Evolutionary conservation across 73 alveolate genomes (phyloP), one percentile per base, ranked within the genome.

Genomic region (Halteria grandinella): DNA sequence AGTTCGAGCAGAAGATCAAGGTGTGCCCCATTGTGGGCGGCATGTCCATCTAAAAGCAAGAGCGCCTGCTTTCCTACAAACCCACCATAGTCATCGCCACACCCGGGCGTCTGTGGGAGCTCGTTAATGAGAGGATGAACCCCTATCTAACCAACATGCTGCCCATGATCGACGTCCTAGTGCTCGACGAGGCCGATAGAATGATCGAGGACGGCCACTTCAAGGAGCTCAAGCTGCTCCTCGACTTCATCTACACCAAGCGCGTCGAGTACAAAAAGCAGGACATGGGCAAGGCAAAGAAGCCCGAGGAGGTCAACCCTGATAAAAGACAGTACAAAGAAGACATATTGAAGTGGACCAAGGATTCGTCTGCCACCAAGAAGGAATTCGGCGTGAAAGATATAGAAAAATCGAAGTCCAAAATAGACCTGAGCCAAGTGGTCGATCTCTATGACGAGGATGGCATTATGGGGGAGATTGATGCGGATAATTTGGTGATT

Each of bases 61-160:
- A 89, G 74, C 87, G 98, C 82, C 66, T 92, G 36, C 80, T 96
- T n/a, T 82, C 88, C 49, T 83, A 89, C 37, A 74, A 79, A 53
- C 99, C 99, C 0, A 86, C 93, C 40, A 91, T 96, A 17, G 74
- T 96, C 32, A 86, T 96, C 18, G 99, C 98, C 24, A 96, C 99
- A 4, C 99, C 99, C 0, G 99, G 99, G 39, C 87, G 99, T 75
- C 75, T 95, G 8, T 96, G 99, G 99, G 98, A 96, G 84, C 91
- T 92, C 78, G 73, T 96, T 51, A 95, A 95, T 53, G 92, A 94
- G 63, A 91, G 89, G 64, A 94, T 89, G 59, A 76, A 92, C 29
- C 93, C 90, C 3, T 59, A 75, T 47, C 66, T 96, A 57, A 86
- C 74, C 49, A 73, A 79, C 55, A 63, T 39, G 20, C 69, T 96